phyloP scores from a whole-genome alignment of 2,329 filamentous ascomycete species.

The Fusarium proliferatum region DNA sequence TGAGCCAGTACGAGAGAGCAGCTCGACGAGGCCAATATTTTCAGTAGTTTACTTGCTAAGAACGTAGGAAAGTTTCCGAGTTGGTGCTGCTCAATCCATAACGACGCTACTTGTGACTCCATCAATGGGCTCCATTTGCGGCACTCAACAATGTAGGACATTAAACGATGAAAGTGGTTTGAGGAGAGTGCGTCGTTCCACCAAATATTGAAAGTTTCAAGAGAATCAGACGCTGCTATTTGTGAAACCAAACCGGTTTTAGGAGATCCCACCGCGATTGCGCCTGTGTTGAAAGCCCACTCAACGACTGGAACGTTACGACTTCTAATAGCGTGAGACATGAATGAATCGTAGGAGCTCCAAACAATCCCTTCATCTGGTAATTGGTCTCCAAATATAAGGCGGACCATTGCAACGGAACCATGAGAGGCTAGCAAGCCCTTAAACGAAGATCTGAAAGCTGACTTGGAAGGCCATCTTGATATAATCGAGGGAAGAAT shows the following conservation, averaged over 20 bases:
- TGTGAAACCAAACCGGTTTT: no score
- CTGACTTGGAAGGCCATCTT: rapidly evolving
- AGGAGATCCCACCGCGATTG: no score
- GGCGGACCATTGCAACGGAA: neutral
- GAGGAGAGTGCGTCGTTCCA: neutral
- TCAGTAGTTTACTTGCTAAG: no score
- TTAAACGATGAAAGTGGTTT: no score
- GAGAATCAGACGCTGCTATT: neutral
- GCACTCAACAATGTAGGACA: no score
- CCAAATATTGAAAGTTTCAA: neutral
- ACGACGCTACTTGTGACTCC: neutral
- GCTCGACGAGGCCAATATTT: no score
- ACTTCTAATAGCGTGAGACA: rapidly evolving
- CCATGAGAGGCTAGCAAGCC: rapidly evolving
- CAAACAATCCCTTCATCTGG: no score
- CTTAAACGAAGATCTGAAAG: rapidly evolving
- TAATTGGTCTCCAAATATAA: neutral
- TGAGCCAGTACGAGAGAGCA: neutral
- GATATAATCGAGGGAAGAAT: neutral
- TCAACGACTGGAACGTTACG: rapidly evolving
- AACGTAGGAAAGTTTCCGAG: neutral
- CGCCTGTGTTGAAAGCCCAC: neutral
- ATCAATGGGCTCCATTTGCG: neutral
- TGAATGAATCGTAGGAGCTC: no score
- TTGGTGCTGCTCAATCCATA: neutral